Evolutionary conservation across 768 basidiomycete genomes (phyloP).

Genomic region (Rickenella mellea): DNA sequence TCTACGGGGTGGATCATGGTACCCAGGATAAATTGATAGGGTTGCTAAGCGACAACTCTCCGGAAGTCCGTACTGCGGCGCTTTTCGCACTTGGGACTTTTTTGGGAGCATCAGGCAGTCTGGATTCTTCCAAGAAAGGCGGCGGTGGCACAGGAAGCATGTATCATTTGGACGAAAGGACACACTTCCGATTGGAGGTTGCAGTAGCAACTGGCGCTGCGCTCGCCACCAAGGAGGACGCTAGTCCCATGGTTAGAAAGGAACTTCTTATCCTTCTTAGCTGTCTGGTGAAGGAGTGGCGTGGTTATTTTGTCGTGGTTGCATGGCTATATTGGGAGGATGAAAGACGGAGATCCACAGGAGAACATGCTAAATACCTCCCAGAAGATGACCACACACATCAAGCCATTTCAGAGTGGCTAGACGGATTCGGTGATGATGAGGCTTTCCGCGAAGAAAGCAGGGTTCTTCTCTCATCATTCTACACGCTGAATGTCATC

Average conservation of each 20-base stretch:
- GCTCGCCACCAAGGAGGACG: slow-evolving; percentile 85
- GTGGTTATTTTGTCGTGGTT: slow-evolving; percentile 91
- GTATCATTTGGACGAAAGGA: slow-evolving; percentile 64
- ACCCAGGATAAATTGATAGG: slow-evolving; percentile 77
- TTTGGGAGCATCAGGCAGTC: slow-evolving; percentile 79
- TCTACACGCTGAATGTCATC: slow-evolving; percentile 86
- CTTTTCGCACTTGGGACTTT: slow-evolving; percentile 90
- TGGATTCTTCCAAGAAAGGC: slow-evolving; percentile 54
- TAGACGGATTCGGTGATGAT: slow-evolving; percentile 58
- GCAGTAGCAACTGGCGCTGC: slow-evolving; percentile 85
- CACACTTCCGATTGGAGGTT: slow-evolving; percentile 83
- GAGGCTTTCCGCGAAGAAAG: slow-evolving; percentile 66
- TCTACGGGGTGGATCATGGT: slow-evolving; percentile 66
- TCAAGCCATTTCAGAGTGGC: slow-evolving; percentile 71
- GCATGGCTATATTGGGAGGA: slow-evolving; percentile 97
- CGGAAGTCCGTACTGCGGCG: slow-evolving; percentile 88
- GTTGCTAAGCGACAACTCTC: slow-evolving; percentile 76
- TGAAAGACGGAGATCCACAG: slow-evolving; percentile 34
- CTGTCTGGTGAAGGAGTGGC: slow-evolving; percentile 91
- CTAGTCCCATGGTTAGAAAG: slow-evolving; percentile 92
- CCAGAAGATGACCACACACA: slow-evolving; percentile 58
- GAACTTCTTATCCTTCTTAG: slow-evolving; percentile 87
- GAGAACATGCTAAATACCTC: no score
- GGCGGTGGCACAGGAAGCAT: slow-evolving; percentile 83
- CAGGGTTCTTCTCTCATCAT: slow-evolving; percentile 77